Conservation (phyloP, 2,329 filamentous ascomycete genomes). For the Westerdykella aurantiaca region DNA sequence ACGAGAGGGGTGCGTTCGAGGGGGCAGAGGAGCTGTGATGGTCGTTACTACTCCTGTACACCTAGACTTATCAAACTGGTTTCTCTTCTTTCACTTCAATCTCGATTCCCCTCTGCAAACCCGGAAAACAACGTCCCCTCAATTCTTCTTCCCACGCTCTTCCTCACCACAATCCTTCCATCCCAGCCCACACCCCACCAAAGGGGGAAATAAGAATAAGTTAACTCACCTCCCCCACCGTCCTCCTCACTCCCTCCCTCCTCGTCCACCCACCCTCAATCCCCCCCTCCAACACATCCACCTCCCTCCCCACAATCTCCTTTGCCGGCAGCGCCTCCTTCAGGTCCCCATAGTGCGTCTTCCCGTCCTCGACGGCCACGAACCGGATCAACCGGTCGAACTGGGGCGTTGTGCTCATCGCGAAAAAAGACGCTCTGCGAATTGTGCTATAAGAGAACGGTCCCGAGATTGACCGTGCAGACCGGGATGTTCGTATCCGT, state of each 20-base stretch:
- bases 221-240: background rate
- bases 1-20: conserved; percentile 4
- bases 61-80: background rate
- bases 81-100: background rate
- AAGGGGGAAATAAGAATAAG: too few relatives aligned
- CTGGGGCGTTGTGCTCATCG: too few relatives aligned
- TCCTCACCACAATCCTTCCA: too few relatives aligned
- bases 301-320: conserved; percentile 23
- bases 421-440: too few relatives aligned
- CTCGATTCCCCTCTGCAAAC: too few relatives aligned
- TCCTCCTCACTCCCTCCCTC: background rate
- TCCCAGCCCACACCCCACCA: too few relatives aligned
- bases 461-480: too few relatives aligned
- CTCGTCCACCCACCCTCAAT: background rate
- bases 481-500: too few relatives aligned
- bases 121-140: too few relatives aligned
- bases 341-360: conserved; percentile 28
- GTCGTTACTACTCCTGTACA: background rate
- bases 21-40: conserved; percentile 6
- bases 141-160: too few relatives aligned
- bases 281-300: background rate
- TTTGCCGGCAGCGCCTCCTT: conserved; percentile 22
- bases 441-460: too few relatives aligned
- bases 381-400: conserved; percentile 35
- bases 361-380: conserved; percentile 20